Evolutionary conservation across 192 early-diverging fungal genomes (phyloP), one percentile per base, ranked within the genome.

Genomic region (Coemansia sp.): DNA sequence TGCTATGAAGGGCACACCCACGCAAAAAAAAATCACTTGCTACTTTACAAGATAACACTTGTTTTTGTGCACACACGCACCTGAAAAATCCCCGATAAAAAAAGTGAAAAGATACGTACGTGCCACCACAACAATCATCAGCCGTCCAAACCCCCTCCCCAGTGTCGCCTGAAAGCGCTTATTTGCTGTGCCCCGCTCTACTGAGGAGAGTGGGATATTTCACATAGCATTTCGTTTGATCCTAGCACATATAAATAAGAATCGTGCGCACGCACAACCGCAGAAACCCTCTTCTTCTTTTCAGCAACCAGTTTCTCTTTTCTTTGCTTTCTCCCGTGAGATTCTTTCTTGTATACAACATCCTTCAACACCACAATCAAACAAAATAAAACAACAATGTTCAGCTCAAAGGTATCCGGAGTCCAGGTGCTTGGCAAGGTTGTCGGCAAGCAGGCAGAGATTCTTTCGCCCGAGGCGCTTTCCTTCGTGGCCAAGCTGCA

Each of bases 401-500:
- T 82, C 70, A 65, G 73, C 64, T 82, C 71, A 43, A 77, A 64
- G 58, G 85, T 92, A 67, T 80, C 90, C 59, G 92, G 92, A 48
- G 89, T 93, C 52, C 84, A 85, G 53, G 79, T 92, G 25, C 85
- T 92, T 49, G 90, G 84, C 72, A 83, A 84, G 62, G 89, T 91
- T 59, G 81, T 77, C 28, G 78, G 83, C 35, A 70, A 75, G 42
- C 85, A 92, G 53, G 84, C 84, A 45, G 86, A 93, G 72, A 92
- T 95, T 65, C 88, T 99, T 58, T 86, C 91, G 12, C 85, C 87
- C 29, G 88, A 88, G 69, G 93, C 94, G 26, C 86, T 95, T 39
- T 64, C 85, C 46, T 97, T 99, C 66, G 79, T 96, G 48, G 94
- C 94, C 57, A 92, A 89, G 57, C 86, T 99, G 56, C 93, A 99